Evolutionary conservation across 805 yeast species (phyloP), one percentile per base, ranked within the genome.

Genomic region (Suhomyces xylopsoci): DNA sequence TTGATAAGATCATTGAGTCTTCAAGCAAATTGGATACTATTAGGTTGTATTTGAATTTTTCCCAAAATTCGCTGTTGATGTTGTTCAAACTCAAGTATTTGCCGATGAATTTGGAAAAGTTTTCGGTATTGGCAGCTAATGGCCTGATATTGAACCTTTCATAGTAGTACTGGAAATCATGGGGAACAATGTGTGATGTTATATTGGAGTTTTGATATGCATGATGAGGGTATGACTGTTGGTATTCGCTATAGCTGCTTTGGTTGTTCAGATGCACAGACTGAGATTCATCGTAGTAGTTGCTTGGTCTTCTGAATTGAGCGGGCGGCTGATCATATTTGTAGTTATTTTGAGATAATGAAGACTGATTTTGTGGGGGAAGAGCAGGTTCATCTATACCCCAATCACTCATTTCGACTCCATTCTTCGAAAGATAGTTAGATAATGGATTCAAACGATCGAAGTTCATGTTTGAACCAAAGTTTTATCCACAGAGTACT

Each of bases 1-100:
- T 75, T 17, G 78, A 73, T n/a, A 74, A 58, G 22, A 71, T 68
- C 69, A 75, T 68, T 3, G 76, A 58, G 50, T 73, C 76, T 51
- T 76, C 78, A 41, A 76, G 55, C 12, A 76, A 59, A 50, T 70
- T 70, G 5, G 77, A 72, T 4, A 71, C 60, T 3, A 76, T 62
- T 28, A 76, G 55, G 54, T 63, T 68, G 57, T 75, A 76, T 59
- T 74, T 75, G 66, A 75, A 73, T 52, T 66, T 66, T 51, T 76
- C 80, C 71, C 73, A 67, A 46, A 73, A 69, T 51, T 63, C 62
- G 7, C 51, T 50, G 10, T 38, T 24, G 28, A 54, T 55, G 9
- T 51, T 52, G 28, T 62, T 56, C 45, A 62, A 49, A 0, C 60
- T 50, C 7, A 74, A 58, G 61, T 74, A 73, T 47, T 66, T 67